Percentiles rank a stretch among this genome's conserved stretches.
Conservation (phyloP, 1,284 basidiomycete genomes). For the Wallemia ichthyophaga region DNA sequence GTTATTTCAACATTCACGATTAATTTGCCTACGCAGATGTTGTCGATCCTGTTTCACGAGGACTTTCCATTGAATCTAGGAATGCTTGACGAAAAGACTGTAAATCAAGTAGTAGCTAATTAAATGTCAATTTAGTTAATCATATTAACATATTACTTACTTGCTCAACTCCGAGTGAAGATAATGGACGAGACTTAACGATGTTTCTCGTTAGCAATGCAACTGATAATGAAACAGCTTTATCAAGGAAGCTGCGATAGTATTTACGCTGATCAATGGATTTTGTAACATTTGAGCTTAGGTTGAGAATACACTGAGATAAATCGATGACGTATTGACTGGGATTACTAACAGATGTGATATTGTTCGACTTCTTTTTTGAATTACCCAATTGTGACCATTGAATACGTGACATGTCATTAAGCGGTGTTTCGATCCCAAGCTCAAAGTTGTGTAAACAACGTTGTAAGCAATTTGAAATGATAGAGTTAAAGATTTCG, state of each 20-base stretch:
- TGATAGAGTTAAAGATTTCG: constrained; percentile 63
- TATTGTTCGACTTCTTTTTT: not conserved
- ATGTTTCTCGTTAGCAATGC: constrained; percentile 59
- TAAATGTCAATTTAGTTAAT: not conserved
- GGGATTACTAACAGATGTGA: constrained; percentile 34
- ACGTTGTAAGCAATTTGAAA: constrained; percentile 44
- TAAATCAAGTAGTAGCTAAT: constrained; percentile 63
- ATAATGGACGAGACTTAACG: constrained; percentile 57
- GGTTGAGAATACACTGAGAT: constrained; percentile 29
- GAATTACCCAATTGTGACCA: constrained; percentile 41
- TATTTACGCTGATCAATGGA: constrained; percentile 77
- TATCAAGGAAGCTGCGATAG: constrained; percentile 65
- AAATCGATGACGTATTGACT: constrained; percentile 52
- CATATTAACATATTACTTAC: constrained; percentile 17
- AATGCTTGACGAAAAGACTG: constrained; percentile 55
- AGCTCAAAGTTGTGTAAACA: constrained; percentile 54
- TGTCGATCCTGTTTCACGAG: constrained; percentile 8
- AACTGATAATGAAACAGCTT: constrained; percentile 50
- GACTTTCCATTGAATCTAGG: constrained; percentile 31
- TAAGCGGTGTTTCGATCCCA: constrained; percentile 43
- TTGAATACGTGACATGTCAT: constrained; percentile 35
- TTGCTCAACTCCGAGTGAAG: constrained; percentile 75
- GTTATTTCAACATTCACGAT: not conserved
- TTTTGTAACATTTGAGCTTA: constrained; percentile 33
- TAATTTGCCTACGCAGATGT: constrained; percentile 8